Base-by-base conservation (phyloP, 2,329 filamentous ascomycete species). In the Aspergillus brasiliensis region DNA sequence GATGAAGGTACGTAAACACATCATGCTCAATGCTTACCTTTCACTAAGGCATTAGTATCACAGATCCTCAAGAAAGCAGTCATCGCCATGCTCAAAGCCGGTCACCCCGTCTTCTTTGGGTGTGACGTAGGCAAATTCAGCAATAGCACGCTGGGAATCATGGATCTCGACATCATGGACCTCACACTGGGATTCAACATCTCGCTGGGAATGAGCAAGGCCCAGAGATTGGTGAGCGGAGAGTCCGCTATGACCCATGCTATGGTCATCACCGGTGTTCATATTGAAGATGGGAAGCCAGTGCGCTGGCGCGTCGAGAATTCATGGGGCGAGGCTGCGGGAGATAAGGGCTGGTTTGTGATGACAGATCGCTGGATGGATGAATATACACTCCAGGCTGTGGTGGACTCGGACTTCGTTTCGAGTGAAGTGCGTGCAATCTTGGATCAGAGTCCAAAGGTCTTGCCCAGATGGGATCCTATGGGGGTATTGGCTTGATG, bases 191-290 rank as follows among this genome's bases (percentile, higher is more conserved):
- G 91, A n/a, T 92, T 96, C 77, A 91, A 92, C 68, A 83, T 92
- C 62, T 83, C 82, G 57, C 82, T 94, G 8, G 86, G 85, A 17
- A 83, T 96, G 84, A 86, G 80, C 69, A 96, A 96, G 77, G 89
- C 89, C 0, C 84, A 91, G 68, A 81, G 92, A 3, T 79, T 97
- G 48, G 81, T 84, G 68, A 88, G 88, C 0, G 87, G 90, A 10
- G 92, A 96, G 77, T 89, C 85, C 56, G 83, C 86, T 53, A 96
- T 97, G 92, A 96, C 92, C 1, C 92, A 96, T 70, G 92, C 92
- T 4, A 96, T 96, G 92, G 91, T 96, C 0, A 77, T 97, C 62
- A 96, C 91, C 2, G 92, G 86, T 0, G 92, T 96, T 48, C 92
- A 97, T 71, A 74, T 96, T 2, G 88, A 90, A 27, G 77, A 85